Conservation (phyloP, 2,329 filamentous ascomycete species). For the Ophiostoma australiae region DNA sequence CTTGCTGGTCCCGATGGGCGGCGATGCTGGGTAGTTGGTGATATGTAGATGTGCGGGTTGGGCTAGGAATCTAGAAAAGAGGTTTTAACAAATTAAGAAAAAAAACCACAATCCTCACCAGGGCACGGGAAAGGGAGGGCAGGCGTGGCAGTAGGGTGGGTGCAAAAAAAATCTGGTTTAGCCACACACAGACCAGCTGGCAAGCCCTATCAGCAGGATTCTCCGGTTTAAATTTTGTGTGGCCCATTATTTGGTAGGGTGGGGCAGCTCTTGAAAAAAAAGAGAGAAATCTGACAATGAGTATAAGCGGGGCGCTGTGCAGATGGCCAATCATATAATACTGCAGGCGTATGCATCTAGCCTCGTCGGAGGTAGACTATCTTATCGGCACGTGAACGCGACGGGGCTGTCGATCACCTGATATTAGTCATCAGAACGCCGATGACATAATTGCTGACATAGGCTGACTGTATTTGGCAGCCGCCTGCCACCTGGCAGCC, state of each 20-base stretch:
- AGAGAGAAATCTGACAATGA: conserved; percentile 22
- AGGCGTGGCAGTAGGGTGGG: conserved; percentile 21
- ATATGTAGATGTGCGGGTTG: conserved; percentile 24
- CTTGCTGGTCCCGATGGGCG: conserved; percentile 24
- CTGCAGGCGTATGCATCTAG: neutral
- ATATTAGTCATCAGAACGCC: neutral
- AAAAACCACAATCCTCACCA: conserved; percentile 21
- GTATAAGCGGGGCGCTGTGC: conserved; percentile 16
- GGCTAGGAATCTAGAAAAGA: conserved; percentile 19
- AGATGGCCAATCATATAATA: conserved; percentile 18
- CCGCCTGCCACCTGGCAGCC: conserved; percentile 20
- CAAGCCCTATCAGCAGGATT: conserved; percentile 26
- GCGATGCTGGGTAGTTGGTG: conserved; percentile 21
- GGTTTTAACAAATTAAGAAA: conserved; percentile 24
- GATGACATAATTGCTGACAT: neutral
- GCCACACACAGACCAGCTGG: conserved; percentile 20
- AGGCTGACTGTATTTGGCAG: neutral
- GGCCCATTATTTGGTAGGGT: conserved; percentile 20
- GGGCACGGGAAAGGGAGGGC: conserved; percentile 19
- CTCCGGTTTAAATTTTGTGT: conserved; percentile 26
- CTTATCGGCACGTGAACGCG: conserved; percentile 15
- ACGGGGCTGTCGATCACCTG: neutral
- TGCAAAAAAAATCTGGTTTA: conserved; percentile 25
- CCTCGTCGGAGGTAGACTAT: neutral
- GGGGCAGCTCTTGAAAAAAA: conserved; percentile 15